These are phyloP conservation scores for Zygotorulaspora sp. DNA, from an alignment of 805 yeast genomes.

Conservation along the genomic window DNA sequence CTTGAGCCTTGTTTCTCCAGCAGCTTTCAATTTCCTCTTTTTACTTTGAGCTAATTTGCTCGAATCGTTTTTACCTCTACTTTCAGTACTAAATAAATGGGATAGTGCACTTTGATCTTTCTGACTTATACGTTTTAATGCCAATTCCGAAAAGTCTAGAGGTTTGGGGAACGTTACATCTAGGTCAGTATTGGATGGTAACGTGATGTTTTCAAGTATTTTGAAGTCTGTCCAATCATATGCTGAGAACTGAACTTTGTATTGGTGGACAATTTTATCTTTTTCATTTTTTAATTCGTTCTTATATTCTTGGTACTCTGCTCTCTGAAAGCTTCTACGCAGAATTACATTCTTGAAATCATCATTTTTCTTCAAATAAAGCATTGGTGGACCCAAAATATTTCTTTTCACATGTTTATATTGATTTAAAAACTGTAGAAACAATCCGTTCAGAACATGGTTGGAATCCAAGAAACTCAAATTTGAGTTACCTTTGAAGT, in stretches of 20 bases:
- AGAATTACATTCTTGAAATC: constrained; percentile 38
- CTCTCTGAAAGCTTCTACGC: constrained; percentile 48
- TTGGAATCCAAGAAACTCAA: constrained; percentile 59
- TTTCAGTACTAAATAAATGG: constrained; percentile 6
- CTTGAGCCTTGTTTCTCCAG: constrained; percentile 60
- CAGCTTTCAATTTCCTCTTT: constrained; percentile 57
- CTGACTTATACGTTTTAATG: constrained; percentile 10
- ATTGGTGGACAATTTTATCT: constrained; percentile 32
- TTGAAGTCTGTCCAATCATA: constrained; percentile 87
- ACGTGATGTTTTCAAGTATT: constrained; percentile 62
- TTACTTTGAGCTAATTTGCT: constrained; percentile 5
- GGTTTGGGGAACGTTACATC: constrained; percentile 49
- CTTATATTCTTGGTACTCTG: constrained; percentile 44
- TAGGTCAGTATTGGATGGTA: constrained; percentile 52
- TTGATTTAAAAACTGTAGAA: constrained; percentile 48
- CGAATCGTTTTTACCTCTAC: background rate
- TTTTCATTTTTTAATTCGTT: constrained; percentile 38
- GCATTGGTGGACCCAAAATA: constrained; percentile 14
- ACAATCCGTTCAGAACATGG: constrained; percentile 60
- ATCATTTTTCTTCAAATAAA: constrained; percentile 26
- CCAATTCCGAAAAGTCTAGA: constrained; percentile 38
- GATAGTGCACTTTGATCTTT: background rate
- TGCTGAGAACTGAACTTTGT: constrained; percentile 57
- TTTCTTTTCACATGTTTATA: constrained; percentile 41
- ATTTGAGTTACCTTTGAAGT: constrained; percentile 42